Percentiles rank a stretch among this genome's conserved stretches.
These are phyloP conservation scores for Pyrus bretschneideri DNA, from an alignment of 306 rosid species.

Conservation along the genomic window DNA sequence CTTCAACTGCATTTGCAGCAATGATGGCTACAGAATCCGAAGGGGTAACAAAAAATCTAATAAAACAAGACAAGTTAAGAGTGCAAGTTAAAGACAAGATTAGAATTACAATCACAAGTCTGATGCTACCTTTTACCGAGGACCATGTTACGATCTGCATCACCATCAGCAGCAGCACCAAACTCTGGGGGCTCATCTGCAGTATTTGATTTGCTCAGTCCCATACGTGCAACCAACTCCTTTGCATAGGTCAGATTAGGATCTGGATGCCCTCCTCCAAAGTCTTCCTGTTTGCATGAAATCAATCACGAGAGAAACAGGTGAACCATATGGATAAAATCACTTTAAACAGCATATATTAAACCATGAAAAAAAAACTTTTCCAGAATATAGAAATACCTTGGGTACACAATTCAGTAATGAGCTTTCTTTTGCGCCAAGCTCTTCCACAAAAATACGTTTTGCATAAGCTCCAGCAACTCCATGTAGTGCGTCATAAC, in stretches of 20 bases:
- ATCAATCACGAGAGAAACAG: not conserved
- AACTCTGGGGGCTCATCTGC: conserved; percentile 86
- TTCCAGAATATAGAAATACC: conserved; percentile 34
- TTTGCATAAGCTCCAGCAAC: conserved; percentile 98
- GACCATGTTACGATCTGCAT: conserved; percentile 98
- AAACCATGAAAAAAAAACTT: not conserved
- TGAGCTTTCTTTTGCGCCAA: conserved; percentile 92
- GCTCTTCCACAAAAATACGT: conserved; percentile 91
- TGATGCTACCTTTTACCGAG: conserved; percentile 84
- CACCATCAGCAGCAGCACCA: conserved; percentile 99
- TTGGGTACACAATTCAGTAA: conserved; percentile 86
- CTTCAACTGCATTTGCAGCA: conserved; percentile 97
- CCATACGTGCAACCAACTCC: conserved; percentile 92
- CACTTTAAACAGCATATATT: not conserved
- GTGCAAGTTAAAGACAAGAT: not conserved
- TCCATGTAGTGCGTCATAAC: conserved; percentile 85
- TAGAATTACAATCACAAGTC: not conserved
- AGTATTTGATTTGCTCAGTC: conserved; percentile 69
- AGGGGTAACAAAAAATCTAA: conserved; percentile 95
- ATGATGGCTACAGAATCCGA: conserved; percentile 98
- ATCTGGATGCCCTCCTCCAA: conserved; percentile 99
- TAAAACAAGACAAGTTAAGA: conserved; percentile 14
- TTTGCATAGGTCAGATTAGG: conserved; percentile 98
- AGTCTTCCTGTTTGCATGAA: conserved; percentile 75
- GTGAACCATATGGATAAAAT: not conserved